Evolutionary conservation across 768 basidiomycete species (phyloP), one percentile per base, ranked within the genome.

Genomic region (Dioszegia crocea): DNA sequence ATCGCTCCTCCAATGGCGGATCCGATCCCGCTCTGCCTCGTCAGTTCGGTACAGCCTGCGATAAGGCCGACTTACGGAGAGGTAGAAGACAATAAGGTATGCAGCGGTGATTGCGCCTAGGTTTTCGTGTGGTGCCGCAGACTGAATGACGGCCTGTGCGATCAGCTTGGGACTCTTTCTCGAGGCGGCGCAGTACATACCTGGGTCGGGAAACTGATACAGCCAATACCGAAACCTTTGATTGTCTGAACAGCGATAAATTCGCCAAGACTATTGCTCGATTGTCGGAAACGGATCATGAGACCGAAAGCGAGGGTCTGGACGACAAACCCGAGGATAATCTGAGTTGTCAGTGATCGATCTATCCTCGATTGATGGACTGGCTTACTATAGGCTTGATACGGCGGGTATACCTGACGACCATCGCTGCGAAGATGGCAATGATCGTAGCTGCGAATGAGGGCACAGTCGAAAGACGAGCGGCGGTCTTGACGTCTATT

Each of bases 1-100:
- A 77, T 73, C 17, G 65, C 72, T 23, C 75, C 75, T 10, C 71
- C 67, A 41, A 76, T 71, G 4, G 69, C 66, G 4, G 60, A 47
- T 10, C 75, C 75, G 57, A 74, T 66, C 36, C 68, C 73, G 12
- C 63, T 50, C 57, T 61, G 33, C 41, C 10, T 27, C 5, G 31
- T 60, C 51, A 53, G 27, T 36, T 56, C 14, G 8, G 23, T 11
- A 23, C 45, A 23, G 45, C 27, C n/a, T 9, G 30, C 9, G 53
- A 48, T 43, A 27, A 38, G 23, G 21, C 11, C 17, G 39, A 44
- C 60, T 61, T 23, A 63, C 60, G 2, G 66, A 47, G n/a, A 74
- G 52, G 57, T 70, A 77, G 65, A 66, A 75, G 33, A 77, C 57
- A 10, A 67, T 62, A 2, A 73, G 51, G 47, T 60, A 74, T 9